These are phyloP conservation scores for Mortierella sp. DNA, from an alignment of 371 early-diverging fungal species.

Conservation along the genomic window DNA sequence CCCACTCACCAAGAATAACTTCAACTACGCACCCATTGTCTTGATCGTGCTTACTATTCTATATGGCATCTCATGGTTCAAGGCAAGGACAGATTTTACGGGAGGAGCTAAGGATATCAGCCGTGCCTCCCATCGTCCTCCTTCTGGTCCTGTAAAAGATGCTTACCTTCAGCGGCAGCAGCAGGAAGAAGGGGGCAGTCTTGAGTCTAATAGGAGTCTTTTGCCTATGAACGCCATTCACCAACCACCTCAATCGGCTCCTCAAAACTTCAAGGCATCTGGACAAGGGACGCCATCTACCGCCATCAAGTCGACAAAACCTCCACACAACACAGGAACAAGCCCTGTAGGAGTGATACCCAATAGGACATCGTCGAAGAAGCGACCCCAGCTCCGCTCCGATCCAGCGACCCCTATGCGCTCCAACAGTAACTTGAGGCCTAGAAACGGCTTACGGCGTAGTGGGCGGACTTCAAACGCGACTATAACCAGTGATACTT, in stretches of 20 bases:
- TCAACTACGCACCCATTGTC: constrained; percentile 37
- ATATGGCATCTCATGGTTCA: constrained; percentile 34
- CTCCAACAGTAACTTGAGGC: not conserved
- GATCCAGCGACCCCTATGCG: too few species aligned
- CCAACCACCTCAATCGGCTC: too few species aligned
- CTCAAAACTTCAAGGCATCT: too few species aligned
- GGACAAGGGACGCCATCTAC: too few species aligned
- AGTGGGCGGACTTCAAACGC: constrained; percentile 9
- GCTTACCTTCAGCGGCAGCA: constrained; percentile 5
- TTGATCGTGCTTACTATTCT: constrained; percentile 8
- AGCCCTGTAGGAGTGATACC: too few species aligned
- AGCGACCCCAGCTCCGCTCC: too few species aligned
- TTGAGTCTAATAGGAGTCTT: too few species aligned
- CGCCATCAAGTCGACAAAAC: too few species aligned
- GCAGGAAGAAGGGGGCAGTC: too few species aligned
- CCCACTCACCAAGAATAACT: constrained; percentile 35
- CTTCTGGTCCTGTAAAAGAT: constrained; percentile 7
- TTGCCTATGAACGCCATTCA: too few species aligned
- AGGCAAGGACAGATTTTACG: constrained; percentile 43
- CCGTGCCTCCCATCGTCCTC: constrained; percentile 36
- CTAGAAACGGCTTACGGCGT: not conserved
- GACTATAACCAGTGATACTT: constrained; percentile 20
- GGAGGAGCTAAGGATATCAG: constrained; percentile 43
- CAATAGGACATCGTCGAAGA: too few species aligned
- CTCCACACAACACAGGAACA: too few species aligned